Evolutionary conservation across 2,329 filamentous ascomycete species (phyloP).

Genomic region (Monilinia laxa): DNA sequence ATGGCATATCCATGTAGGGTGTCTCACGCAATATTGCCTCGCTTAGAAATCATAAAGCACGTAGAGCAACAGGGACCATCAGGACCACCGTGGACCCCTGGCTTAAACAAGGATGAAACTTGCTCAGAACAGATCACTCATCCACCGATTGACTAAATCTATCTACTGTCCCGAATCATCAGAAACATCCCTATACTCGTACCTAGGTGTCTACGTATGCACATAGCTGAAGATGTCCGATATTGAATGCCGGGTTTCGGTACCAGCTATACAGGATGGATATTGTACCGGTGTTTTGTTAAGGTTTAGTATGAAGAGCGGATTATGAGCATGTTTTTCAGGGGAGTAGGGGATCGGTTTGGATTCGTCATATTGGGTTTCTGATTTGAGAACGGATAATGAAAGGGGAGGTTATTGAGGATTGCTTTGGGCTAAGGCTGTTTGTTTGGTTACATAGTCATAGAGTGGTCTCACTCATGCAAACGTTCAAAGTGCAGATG

Average conservation of each 20-base stretch:
- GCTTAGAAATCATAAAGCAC: slow-evolving; percentile 17
- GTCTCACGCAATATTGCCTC: slow-evolving; percentile 1
- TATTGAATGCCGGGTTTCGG: neutral
- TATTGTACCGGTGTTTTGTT: neutral
- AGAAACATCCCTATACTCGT: too few relatives aligned
- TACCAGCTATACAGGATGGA: neutral
- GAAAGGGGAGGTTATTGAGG: neutral
- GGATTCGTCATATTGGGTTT: neutral
- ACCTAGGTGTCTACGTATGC: too few relatives aligned
- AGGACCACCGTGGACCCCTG: too few relatives aligned
- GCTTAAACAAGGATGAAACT: slow-evolving; percentile 19
- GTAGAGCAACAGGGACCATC: too few relatives aligned
- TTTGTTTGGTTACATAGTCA: neutral
- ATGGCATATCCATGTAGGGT: neutral
- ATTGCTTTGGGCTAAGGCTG: neutral
- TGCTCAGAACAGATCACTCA: slow-evolving; percentile 22
- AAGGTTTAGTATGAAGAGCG: neutral
- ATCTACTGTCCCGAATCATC: too few relatives aligned
- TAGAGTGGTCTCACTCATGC: neutral
- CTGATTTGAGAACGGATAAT: neutral
- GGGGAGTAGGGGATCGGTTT: neutral
- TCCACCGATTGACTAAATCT: neutral
- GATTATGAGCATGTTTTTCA: slow-evolving; percentile 18
- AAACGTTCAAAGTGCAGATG: neutral
- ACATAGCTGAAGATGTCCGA: neutral